Base-by-base conservation (phyloP, 78 protist species). In the Dictyostelium firmibasis region DNA sequence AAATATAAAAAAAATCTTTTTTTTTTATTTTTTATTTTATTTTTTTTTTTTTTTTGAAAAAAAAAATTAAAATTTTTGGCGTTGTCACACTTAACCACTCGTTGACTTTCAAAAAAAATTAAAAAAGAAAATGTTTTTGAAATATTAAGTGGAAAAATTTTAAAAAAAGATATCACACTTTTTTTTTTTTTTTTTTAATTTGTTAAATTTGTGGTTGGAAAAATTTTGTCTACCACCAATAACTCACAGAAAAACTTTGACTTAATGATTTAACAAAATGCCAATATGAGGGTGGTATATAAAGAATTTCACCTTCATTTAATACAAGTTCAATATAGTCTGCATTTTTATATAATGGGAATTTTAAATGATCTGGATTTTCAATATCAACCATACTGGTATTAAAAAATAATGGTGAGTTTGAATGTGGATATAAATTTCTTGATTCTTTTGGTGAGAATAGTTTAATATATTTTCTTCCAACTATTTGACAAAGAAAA, bases 211-310 rank as follows among this genome's bases (percentile, higher is more conserved):
- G n/a, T n/a, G n/a, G n/a, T n/a, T n/a, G n/a, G n/a, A n/a, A n/a
- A n/a, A n/a, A n/a, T n/a, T n/a, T n/a, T n/a, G n/a, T n/a, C n/a
- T 11, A 18, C 91, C 91, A 97, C 98, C 98, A 97, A 79, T 91
- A 97, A 43, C 89, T 93, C 27, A 97, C 96, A 0, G 98, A 97
- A 41, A 97, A 93, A 83, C 92, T 77, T 18, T 75, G 85, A 20
- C 62, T n/a, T 7, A 91, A 74, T 0, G 97, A 96, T 44, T 86
- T 87, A n/a, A 97, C 96, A 91, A 84, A 97, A 77, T 97, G 98
- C 97, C 97, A 97, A 79, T 70, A 85, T 41, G 23, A 31, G 0
- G 69, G 62, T 8, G 98, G 98, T 31, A 97, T 97, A 86, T 84
- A 97, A 27, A 97, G 72, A 75, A 88, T 91, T 0, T 97, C 98